Base-by-base conservation (phyloP, 2,329 filamentous ascomycete genomes). In the Rugonectria rugulosa region DNA sequence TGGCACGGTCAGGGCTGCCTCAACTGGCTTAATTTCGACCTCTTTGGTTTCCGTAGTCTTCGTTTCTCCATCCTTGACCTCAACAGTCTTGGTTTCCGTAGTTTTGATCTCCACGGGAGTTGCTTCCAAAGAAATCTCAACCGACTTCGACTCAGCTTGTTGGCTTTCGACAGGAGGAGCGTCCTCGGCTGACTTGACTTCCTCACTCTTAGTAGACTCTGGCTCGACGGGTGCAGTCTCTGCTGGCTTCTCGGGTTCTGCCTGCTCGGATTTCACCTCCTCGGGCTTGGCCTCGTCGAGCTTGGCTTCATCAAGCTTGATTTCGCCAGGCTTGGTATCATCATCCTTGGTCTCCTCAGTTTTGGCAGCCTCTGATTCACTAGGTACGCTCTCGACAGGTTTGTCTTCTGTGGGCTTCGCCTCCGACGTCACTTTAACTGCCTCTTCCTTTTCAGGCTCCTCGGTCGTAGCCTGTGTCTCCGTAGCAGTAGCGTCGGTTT, bases 401-500 rank as follows among this genome's bases (percentile, higher is more conserved):
- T 51, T 38, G 21, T 23, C 26, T 23, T 48, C 37, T 23, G 21
- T 27, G 10, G 29, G 23, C 23, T 32, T 29, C 19, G 40, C 14
- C 19, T 45, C 48, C 14, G 48, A 26, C 20, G 48, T 32, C 38
- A 32, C 17, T 20, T 38, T 19, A 24, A 32, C 49, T 9, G 44
- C 24, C 43, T 46, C 34, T 42, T 54, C 44, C 47, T 37, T 31
- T n/a, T 41, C 32, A 29, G 38, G 32, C 36, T 40, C 45, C 12
- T 43, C 15, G 9, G 4, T 21, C 14, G 43, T 20, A 31, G 40
- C 26, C 19, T 45, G 37, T 26, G 53, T 6, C 8, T 20, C 31
- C 26, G 37, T 24, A 23, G 36, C 19, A n/a, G 37, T n/a, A 29
- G 15, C n/a, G n/a, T n/a, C n/a, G n/a, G n/a, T n/a, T n/a, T n/a